Percentiles rank a stretch among this genome's conserved stretches.
Conservation (phyloP, 2,329 filamentous ascomycete species). For the Elsinoe ampelina region DNA sequence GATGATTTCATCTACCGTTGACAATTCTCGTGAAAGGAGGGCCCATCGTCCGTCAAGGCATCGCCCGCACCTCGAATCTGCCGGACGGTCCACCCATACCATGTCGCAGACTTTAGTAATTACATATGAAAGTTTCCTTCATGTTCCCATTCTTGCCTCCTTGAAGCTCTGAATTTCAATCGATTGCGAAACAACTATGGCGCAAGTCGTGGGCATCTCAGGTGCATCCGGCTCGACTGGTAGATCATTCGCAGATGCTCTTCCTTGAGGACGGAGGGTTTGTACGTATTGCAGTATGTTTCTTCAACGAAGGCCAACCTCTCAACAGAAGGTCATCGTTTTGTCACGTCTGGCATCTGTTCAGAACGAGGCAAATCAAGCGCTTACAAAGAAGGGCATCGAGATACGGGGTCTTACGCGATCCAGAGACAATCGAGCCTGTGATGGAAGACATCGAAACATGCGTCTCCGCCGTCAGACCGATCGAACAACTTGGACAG, state of each 20-base stretch:
- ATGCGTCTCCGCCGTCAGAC: conserved; percentile 24
- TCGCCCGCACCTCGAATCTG: no score
- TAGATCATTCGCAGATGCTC: neutral
- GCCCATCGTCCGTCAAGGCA: no score
- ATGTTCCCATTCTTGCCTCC: no score
- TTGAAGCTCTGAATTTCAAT: neutral
- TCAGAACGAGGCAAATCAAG: conserved; percentile 34
- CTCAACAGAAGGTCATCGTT: neutral
- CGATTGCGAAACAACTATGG: neutral
- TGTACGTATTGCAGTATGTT: neutral
- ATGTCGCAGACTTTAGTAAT: no score
- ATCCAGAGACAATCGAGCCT: neutral
- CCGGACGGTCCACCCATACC: no score
- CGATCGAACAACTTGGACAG: conserved; percentile 18
- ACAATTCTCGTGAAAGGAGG: no score
- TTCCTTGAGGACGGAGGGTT: neutral
- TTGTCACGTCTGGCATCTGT: neutral
- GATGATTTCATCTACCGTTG: no score
- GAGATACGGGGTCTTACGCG: conserved; percentile 35
- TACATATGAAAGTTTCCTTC: no score
- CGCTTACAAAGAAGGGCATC: conserved; percentile 36
- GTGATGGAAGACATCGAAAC: conserved; percentile 31
- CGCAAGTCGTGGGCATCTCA: neutral
- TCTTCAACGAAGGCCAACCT: neutral
- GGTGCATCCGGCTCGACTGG: neutral